phyloP scores from a whole-genome alignment of 805 yeast species.

The Metschnikowia koreensis region DNA sequence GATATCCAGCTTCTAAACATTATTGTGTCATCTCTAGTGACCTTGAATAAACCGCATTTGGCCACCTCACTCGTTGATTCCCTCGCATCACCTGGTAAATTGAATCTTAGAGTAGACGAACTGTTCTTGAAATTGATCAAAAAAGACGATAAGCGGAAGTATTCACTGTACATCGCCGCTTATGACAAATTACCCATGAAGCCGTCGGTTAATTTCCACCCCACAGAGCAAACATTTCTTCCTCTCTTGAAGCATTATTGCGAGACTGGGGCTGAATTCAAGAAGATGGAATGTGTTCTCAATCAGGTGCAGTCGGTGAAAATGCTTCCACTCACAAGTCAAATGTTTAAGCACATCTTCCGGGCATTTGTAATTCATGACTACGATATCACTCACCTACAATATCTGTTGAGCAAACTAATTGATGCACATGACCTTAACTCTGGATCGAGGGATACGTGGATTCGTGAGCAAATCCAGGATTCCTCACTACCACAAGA shows the following conservation, averaged over 20 bases:
- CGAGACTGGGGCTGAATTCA: slow-evolving; percentile 10
- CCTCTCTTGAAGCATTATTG: slow-evolving; percentile 22
- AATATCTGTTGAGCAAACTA: slow-evolving; percentile 10
- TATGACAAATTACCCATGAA: slow-evolving; percentile 18
- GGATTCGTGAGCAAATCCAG: slow-evolving; percentile 13
- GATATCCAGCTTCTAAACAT: slow-evolving; percentile 23
- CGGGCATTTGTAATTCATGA: slow-evolving; percentile 11
- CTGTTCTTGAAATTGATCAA: slow-evolving; percentile 23
- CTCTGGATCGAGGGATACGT: slow-evolving; percentile 11
- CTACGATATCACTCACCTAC: slow-evolving; percentile 8
- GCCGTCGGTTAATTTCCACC: slow-evolving; percentile 17
- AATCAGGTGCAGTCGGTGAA: slow-evolving; percentile 20
- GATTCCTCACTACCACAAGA: slow-evolving; percentile 12
- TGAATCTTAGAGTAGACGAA: slow-evolving; percentile 11
- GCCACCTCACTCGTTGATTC: slow-evolving; percentile 15
- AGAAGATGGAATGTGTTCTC: slow-evolving; percentile 16
- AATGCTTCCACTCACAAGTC: slow-evolving; percentile 33
- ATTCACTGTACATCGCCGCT: slow-evolving; percentile 15
- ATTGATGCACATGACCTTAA: slow-evolving; percentile 14
- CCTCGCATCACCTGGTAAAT: neutral
- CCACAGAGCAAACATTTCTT: slow-evolving; percentile 28
- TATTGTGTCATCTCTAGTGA: slow-evolving; percentile 18
- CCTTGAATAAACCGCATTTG: slow-evolving; percentile 5
- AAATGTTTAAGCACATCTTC: slow-evolving; percentile 25
- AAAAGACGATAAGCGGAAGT: slow-evolving; percentile 20